Base-by-base conservation (phyloP, 441 rosid species). In the Hura crepitans region DNA sequence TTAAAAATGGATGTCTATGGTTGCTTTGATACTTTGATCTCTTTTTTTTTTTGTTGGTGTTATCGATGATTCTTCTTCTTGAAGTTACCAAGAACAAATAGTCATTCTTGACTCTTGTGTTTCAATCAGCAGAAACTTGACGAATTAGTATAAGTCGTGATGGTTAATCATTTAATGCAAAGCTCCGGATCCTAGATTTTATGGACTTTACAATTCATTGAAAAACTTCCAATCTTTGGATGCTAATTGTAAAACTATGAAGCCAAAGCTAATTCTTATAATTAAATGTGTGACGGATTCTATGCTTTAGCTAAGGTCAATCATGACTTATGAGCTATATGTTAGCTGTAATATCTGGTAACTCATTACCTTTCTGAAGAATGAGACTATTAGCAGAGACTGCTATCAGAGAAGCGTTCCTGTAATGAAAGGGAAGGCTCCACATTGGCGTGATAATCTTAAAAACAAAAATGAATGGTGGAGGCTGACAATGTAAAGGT, bases 1-100 rank as follows among this genome's bases (percentile, higher is more conserved):
- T 46, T 54, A 27, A 56, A n/a, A 46, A 64, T 67, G 62, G 8
- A 64, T 42, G 56, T 61, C 23, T 47, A 22, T 62, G 27, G 6
- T 72, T 62, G 30, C 59, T 14, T 23, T 22, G 43, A 59, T 27
- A 25, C 15, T 57, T 57, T 3, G 18, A 8, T 30, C n/a, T n/a
- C n/a, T 43, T 10, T 68, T 33, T 56, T 25, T 27, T 23, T 35
- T 35, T 13, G 23, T 67, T 10, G 46, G 25, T 30, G 27, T 10
- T 46, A 30, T 51, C 10, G 30, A 66, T 45, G 28, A 43, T 13
- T 46, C 0, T 28, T 28, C 9, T 28, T 27, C 43, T 8, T 25
- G 27, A 25, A 17, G 13, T 66, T 50, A 27, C n/a, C 11, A 14
- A 37, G 28, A 13, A 56, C 61, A 56, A 7, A 25, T 37, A 27